Evolutionary conservation across 805 yeast species (phyloP).

Genomic region (Jamesozyma jinghongensis): DNA sequence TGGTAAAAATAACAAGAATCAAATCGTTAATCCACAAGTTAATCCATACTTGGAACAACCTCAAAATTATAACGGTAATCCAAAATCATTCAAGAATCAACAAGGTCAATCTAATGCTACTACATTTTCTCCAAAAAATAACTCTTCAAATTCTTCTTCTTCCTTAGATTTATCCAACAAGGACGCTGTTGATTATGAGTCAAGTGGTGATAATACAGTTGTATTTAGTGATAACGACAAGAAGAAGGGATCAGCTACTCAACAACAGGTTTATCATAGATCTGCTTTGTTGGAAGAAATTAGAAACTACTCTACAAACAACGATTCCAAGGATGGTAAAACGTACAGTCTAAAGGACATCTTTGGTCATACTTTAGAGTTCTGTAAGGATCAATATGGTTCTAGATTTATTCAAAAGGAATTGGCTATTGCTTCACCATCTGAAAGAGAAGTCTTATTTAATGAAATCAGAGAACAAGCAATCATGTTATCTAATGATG

Average conservation of each 20-base stretch:
- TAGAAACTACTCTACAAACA: constrained; percentile 29
- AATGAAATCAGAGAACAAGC: constrained; percentile 71
- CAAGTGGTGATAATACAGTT: neutral
- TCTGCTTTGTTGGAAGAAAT: constrained; percentile 82
- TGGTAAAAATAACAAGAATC: constrained; percentile 4
- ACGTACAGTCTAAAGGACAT: constrained; percentile 56
- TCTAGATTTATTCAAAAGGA: constrained; percentile 93
- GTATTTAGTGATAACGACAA: constrained; percentile 7
- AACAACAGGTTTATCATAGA: constrained; percentile 46
- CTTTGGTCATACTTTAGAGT: constrained; percentile 80
- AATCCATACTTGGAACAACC: constrained; percentile 20
- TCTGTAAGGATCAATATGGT: constrained; percentile 94
- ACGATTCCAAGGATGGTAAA: constrained; percentile 37
- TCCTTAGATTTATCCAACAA: constrained; percentile 3
- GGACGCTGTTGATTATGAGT: neutral
- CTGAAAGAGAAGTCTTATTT: constrained; percentile 73
- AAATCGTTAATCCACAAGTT: constrained; percentile 6
- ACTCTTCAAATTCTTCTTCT: constrained; percentile 11
- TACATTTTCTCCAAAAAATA: constrained; percentile 7
- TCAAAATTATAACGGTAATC: neutral
- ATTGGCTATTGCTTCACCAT: constrained; percentile 51
- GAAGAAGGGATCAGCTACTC: constrained; percentile 11
- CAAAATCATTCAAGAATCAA: neutral
- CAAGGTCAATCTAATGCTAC: neutral
- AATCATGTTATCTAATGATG: constrained; percentile 83